phyloP scores from a whole-genome alignment of 73 alveolate species.

The Strombidium stylifer region DNA sequence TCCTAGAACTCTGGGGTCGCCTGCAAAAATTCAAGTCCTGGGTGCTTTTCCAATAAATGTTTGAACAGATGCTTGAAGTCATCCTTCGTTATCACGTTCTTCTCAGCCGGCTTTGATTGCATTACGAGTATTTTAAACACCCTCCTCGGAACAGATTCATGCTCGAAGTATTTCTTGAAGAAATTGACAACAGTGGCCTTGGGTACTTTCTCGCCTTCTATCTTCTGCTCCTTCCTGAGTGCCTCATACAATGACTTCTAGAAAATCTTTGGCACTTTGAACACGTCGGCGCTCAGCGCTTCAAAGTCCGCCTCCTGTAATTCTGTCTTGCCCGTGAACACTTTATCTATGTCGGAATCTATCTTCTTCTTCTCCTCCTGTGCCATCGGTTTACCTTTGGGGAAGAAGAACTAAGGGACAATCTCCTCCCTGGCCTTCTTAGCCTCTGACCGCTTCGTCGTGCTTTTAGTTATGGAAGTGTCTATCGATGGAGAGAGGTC shows the following conservation, averaged over 20 bases:
- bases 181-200: slow-evolving; percentile 74
- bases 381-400: slow-evolving; percentile 74
- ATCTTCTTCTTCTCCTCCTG: slow-evolving; percentile 57
- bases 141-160: slow-evolving; percentile 67
- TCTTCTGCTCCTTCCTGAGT: slow-evolving; percentile 73
- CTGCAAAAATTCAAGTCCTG: slow-evolving; percentile 97
- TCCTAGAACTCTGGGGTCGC: slow-evolving; percentile 99
- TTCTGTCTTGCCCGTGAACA: slow-evolving; percentile 62
- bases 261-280: slow-evolving; percentile 85
- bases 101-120: no score
- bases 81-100: slow-evolving; percentile 70
- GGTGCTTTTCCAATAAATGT: slow-evolving; percentile 93
- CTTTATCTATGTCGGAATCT: slow-evolving; percentile 56
- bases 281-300: slow-evolving; percentile 66
- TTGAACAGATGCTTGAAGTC: slow-evolving; percentile 95
- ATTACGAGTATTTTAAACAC: slow-evolving; percentile 79
- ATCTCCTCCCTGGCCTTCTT: slow-evolving; percentile 10
- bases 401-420: slow-evolving; percentile 86
- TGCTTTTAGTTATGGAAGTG: slow-evolving; percentile 1
- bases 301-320: slow-evolving; percentile 65
- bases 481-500: not conserved
- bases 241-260: slow-evolving; percentile 56
- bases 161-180: slow-evolving; percentile 81
- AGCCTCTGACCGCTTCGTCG: not conserved
- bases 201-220: slow-evolving; percentile 72